Evolutionary conservation across 345 rosid genomes (phyloP).

Genomic region (Linum lewisii): DNA sequence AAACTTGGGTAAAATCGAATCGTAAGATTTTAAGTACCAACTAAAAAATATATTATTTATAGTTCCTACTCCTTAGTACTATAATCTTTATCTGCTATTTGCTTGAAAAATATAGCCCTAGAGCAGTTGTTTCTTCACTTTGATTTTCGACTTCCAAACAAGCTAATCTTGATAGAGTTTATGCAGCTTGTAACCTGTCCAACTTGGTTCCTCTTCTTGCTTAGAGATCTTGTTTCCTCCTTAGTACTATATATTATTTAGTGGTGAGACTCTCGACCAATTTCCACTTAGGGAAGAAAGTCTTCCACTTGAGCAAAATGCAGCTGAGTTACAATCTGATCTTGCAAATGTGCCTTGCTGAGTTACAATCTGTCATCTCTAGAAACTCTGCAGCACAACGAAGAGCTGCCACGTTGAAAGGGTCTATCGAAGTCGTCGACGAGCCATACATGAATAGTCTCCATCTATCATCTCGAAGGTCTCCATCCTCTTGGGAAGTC

Average conservation of each 20-base stretch:
- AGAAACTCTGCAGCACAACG: conserved; percentile 36
- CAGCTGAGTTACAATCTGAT: conserved; percentile 45
- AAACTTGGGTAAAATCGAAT: too few relatives aligned
- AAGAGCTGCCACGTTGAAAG: conserved; percentile 53
- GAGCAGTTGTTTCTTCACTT: conserved; percentile 27
- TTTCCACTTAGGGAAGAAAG: conserved; percentile 32
- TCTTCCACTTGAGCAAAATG: conserved; percentile 44
- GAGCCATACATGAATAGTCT: conserved; percentile 55
- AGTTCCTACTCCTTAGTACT: too few relatives aligned
- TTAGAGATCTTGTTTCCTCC: conserved; percentile 32
- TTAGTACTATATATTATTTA: too few relatives aligned
- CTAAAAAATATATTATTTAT: too few relatives aligned
- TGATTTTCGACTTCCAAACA: conserved; percentile 39
- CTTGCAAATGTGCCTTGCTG: conserved; percentile 34
- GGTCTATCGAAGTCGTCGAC: conserved; percentile 40
- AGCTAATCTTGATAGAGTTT: conserved; percentile 35
- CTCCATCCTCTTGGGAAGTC: conserved; percentile 76
- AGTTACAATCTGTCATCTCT: conserved; percentile 42
- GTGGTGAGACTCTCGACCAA: too few relatives aligned
- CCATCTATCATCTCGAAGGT: conserved; percentile 53
- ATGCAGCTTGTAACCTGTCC: conserved; percentile 50
- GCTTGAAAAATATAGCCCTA: too few relatives aligned
- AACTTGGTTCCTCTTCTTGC: conserved; percentile 39
- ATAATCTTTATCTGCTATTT: background rate
- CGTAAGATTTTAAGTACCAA: too few relatives aligned